phyloP scores from a whole-genome alignment of 257 asterid genomes.

The Nicotiana knightiana region DNA sequence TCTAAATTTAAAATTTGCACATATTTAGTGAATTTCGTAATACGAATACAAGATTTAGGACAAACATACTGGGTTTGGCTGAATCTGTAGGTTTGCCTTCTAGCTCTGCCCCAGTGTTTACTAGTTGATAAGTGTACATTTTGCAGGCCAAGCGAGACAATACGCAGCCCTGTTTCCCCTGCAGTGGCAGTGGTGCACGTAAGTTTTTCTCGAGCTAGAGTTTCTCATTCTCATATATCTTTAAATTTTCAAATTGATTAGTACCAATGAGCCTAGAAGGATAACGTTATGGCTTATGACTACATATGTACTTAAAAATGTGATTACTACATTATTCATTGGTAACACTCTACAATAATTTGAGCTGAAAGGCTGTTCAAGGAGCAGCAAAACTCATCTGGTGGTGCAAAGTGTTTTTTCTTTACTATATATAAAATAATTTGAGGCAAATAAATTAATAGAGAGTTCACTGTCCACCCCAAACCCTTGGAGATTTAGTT shows the following conservation, averaged over 20 bases:
- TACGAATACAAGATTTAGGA: no score
- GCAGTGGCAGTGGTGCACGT: constrained; percentile 91
- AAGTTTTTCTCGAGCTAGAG: constrained; percentile 28
- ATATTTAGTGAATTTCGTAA: no score
- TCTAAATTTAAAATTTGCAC: no score
- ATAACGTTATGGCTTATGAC: no score
- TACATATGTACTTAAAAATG: neutral
- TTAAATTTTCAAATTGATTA: neutral
- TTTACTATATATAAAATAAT: neutral
- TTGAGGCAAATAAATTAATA: neutral
- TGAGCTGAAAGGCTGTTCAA: neutral
- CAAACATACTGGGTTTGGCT: no score
- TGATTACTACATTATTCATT: neutral
- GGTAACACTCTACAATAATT: neutral
- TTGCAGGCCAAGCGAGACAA: constrained; percentile 85
- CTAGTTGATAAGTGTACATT: neutral
- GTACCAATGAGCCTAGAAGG: neutral
- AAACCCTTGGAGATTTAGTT: neutral
- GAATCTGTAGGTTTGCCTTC: no score
- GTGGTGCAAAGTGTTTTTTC: no score
- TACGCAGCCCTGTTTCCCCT: constrained; percentile 94
- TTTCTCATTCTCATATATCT: neutral
- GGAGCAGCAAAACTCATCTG: neutral
- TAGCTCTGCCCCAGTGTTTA: no score
- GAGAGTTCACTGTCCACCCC: neutral